A percentile compares a stretch with the other conserved stretches of the same genome.
Conservation (phyloP, 768 basidiomycete species). For the Trametes villosa region DNA sequence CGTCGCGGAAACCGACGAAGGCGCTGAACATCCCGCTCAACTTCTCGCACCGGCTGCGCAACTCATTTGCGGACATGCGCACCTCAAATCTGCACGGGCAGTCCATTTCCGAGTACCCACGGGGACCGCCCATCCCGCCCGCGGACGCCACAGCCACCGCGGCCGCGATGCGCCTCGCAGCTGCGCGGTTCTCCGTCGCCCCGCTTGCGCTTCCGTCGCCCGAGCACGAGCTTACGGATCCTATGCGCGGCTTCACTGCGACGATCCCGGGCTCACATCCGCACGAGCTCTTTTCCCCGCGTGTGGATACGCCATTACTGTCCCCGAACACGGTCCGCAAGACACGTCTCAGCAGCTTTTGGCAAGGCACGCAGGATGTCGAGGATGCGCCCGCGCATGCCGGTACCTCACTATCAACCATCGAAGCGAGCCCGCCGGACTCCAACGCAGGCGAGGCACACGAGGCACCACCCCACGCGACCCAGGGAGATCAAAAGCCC, state of each 20-base stretch:
- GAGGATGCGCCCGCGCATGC: slow-evolving; percentile 36
- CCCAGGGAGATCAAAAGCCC: slow-evolving; percentile 1
- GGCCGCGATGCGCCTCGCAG: slow-evolving; percentile 87
- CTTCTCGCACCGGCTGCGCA: slow-evolving; percentile 48
- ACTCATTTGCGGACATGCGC: slow-evolving; percentile 50
- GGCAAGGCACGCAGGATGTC: slow-evolving; percentile 77
- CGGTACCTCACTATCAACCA: slow-evolving; percentile 26
- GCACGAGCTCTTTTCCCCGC: slow-evolving; percentile 27
- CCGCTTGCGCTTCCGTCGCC: slow-evolving; percentile 89
- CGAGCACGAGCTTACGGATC: slow-evolving; percentile 90
- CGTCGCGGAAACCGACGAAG: slow-evolving; percentile 1
- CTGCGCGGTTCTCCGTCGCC: slow-evolving; percentile 78
- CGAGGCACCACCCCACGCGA: background rate
- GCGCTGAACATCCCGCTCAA: slow-evolving; percentile 24
- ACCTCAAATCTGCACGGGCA: slow-evolving; percentile 31
- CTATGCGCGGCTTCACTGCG: slow-evolving; percentile 76
- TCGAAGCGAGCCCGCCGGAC: slow-evolving; percentile 34
- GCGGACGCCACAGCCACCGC: slow-evolving; percentile 68
- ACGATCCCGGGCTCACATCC: slow-evolving; percentile 67
- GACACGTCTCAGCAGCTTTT: slow-evolving; percentile 68
- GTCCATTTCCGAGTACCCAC: slow-evolving; percentile 1
- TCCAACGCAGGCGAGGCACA: slow-evolving; percentile 13
- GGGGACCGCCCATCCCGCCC: slow-evolving; percentile 34
- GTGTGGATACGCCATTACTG: slow-evolving; percentile 47
- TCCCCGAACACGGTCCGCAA: slow-evolving; percentile 45